phyloP scores from a whole-genome alignment of 768 basidiomycete genomes.

The Crassisporium funariophilum region DNA sequence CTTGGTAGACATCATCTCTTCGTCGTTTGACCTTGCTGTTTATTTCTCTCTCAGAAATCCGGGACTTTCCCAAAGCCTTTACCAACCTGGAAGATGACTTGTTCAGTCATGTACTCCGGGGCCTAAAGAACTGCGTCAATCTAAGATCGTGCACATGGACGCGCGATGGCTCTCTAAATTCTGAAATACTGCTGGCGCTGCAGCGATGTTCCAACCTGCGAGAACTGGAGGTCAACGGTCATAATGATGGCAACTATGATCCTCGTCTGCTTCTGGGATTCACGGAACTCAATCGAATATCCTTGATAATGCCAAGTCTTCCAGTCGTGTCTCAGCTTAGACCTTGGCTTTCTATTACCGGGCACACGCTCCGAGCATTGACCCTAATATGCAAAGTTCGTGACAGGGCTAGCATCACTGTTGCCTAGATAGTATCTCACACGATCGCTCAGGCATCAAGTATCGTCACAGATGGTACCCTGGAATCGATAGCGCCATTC shows the following conservation, averaged over 20 bases:
- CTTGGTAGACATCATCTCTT: conserved; percentile 48
- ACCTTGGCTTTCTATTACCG: conserved; percentile 51
- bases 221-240: conserved; percentile 75
- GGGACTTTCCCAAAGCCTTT: conserved; percentile 68
- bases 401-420: background rate
- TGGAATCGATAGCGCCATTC: conserved; percentile 51
- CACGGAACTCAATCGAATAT: conserved; percentile 52
- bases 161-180: conserved; percentile 71
- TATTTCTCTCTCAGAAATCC: conserved; percentile 53
- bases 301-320: conserved; percentile 74
- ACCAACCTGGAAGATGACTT: conserved; percentile 34
- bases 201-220: conserved; percentile 40
- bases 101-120: conserved; percentile 44
- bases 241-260: conserved; percentile 56
- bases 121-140: conserved; percentile 61
- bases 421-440: background rate
- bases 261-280: conserved; percentile 53
- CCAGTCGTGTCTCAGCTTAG: conserved; percentile 51
- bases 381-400: conserved; percentile 72
- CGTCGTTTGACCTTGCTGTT: background rate
- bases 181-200: conserved; percentile 59
- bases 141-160: conserved; percentile 76
- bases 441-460: conserved; percentile 47
- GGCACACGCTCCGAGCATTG: conserved; percentile 52
- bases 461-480: conserved; percentile 56